Evolutionary conservation across 2,329 filamentous ascomycete species (phyloP).

Genomic region (Geosmithia putterillii): DNA sequence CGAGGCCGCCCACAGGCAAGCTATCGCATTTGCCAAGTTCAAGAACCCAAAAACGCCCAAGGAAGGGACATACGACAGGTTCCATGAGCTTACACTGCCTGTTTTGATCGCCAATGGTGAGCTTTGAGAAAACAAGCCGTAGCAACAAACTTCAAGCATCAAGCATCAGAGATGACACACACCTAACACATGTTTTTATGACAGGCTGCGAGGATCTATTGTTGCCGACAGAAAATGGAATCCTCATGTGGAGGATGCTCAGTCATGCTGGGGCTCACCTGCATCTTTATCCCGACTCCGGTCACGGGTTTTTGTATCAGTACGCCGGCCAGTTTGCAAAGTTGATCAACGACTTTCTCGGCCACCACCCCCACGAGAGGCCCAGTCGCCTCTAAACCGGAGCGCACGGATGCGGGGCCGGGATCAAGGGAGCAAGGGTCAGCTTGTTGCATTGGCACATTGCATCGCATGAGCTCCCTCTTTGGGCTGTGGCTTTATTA

Average conservation of each 20-base stretch:
- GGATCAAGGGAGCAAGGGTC: background rate
- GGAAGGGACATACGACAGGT: conserved; percentile 18
- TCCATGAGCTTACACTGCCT: conserved; percentile 19
- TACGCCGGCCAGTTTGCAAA: conserved; percentile 17
- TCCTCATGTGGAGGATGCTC: conserved; percentile 22
- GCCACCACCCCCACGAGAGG: conserved; percentile 1
- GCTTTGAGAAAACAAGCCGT: conserved; percentile 3
- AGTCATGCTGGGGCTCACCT: conserved; percentile 15
- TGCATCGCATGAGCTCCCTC: background rate
- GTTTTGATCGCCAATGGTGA: conserved; percentile 25
- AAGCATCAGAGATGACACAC: too few relatives aligned
- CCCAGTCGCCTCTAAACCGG: background rate
- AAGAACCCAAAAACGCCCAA: conserved; percentile 17
- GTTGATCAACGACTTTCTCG: conserved; percentile 19
- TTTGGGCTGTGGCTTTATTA: background rate
- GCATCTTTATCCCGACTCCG: conserved; percentile 20
- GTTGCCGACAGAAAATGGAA: conserved; percentile 22
- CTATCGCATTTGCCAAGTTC: conserved; percentile 19
- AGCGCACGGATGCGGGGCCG: background rate
- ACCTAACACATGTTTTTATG: background rate
- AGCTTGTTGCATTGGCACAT: background rate
- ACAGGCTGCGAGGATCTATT: conserved; percentile 20
- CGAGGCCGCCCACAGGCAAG: conserved; percentile 15
- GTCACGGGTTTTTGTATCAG: conserved; percentile 22
- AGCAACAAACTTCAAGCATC: background rate